A percentile compares a stretch with the other conserved stretches of the same genome.
Evolutionary conservation across 257 asterid genomes (phyloP).

Genomic region (Agastache rugosa): DNA sequence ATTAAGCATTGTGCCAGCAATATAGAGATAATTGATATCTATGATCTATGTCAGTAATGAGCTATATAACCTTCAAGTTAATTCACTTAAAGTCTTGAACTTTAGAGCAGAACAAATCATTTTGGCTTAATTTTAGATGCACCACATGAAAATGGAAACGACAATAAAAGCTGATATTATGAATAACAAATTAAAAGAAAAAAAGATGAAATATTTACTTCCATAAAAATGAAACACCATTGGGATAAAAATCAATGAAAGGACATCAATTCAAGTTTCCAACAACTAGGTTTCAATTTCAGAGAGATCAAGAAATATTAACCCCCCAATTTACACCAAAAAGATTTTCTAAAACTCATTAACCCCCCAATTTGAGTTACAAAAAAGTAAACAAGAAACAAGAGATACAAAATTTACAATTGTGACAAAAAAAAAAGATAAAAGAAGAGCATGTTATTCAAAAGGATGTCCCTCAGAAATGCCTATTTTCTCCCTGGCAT

Average conservation of each 20-base stretch:
- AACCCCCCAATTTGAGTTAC: neutral
- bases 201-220: neutral
- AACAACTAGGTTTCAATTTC: neutral
- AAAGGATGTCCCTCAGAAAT: constrained; percentile 58
- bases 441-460: neutral
- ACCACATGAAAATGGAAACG: too few relatives aligned
- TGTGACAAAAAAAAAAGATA: neutral
- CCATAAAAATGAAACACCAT: neutral
- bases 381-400: neutral
- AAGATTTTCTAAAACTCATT: too few relatives aligned
- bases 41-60: too few relatives aligned
- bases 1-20: neutral
- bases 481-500: constrained; percentile 64
- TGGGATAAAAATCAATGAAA: neutral
- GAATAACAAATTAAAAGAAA: neutral
- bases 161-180: neutral
- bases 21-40: neutral
- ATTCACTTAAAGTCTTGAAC: neutral
- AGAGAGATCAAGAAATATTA: neutral
- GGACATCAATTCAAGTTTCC: neutral
- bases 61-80: neutral
- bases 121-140: neutral
- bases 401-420: neutral
- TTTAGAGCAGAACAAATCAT: neutral
- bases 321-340: too few relatives aligned